Evolutionary conservation across 2,329 filamentous ascomycete genomes (phyloP).

Genomic region (Aspergillus texensis): DNA sequence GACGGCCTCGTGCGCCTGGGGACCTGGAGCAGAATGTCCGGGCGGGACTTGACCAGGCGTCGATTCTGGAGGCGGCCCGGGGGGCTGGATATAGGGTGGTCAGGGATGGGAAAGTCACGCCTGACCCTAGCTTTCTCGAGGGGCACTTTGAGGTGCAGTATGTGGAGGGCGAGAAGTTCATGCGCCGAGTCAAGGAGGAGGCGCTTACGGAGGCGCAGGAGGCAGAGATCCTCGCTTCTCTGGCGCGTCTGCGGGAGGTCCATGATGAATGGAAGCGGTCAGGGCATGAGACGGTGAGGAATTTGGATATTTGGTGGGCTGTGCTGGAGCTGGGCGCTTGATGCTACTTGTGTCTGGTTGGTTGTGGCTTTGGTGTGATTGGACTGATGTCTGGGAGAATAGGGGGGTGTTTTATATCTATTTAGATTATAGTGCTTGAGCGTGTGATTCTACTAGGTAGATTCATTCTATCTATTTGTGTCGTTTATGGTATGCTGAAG

Average conservation of each 20-base stretch:
- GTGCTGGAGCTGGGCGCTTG: background rate
- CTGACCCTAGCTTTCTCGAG: background rate
- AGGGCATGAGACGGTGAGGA: background rate
- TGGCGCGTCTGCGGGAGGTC: background rate
- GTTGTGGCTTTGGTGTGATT: too few species aligned
- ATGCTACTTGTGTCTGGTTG: too few species aligned
- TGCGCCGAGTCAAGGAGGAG: background rate
- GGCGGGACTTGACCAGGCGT: background rate
- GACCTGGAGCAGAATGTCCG: background rate
- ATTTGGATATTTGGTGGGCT: background rate
- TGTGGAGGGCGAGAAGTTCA: background rate
- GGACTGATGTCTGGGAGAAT: too few species aligned
- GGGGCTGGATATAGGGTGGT: background rate
- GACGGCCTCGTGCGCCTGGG: too few species aligned
- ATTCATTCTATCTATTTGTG: too few species aligned
- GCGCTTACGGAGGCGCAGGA: background rate
- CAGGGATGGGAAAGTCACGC: background rate
- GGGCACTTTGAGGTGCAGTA: background rate
- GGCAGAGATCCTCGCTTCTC: background rate
- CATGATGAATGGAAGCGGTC: background rate
- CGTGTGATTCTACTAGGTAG: too few species aligned
- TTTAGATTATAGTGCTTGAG: too few species aligned
- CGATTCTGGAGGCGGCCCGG: background rate
- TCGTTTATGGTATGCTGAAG: too few species aligned
- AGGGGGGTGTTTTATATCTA: too few species aligned